phyloP scores from a whole-genome alignment of 306 rosid genomes.

The Trifolium pratense region DNA sequence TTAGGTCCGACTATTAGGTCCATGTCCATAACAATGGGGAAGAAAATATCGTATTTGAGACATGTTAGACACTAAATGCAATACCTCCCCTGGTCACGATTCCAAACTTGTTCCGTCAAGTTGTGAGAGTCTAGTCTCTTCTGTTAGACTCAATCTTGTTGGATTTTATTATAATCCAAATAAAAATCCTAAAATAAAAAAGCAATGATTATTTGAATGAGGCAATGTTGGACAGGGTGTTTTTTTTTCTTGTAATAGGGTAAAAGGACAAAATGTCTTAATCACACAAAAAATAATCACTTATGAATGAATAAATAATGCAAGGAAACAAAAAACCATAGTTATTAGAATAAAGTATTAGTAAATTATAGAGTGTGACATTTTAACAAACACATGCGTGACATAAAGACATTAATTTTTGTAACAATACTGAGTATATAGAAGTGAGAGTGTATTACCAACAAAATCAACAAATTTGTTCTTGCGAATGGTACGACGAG shows the following conservation, averaged over 20 bases:
- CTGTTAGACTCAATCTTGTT: not conserved
- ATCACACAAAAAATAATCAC: not conserved
- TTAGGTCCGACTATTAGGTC: too few relatives aligned
- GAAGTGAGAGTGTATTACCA: slow-evolving; percentile 32
- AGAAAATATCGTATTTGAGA: too few relatives aligned
- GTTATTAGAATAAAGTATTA: not conserved
- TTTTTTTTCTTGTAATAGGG: not conserved
- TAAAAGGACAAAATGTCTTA: not conserved
- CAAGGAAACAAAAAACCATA: not conserved
- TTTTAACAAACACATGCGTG: not conserved
- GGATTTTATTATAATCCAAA: not conserved
- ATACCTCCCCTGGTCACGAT: too few relatives aligned
- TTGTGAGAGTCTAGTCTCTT: not conserved
- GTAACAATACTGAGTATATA: not conserved
- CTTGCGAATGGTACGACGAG: slow-evolving; percentile 53
- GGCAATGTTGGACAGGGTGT: not conserved
- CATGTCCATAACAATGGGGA: not conserved
- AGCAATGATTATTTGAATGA: not conserved
- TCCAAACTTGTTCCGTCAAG: not conserved
- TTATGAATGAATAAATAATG: not conserved
- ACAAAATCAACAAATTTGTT: slow-evolving; percentile 57
- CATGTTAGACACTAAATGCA: too few relatives aligned
- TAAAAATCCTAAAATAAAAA: not conserved
- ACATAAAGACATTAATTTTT: not conserved
- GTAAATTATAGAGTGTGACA: not conserved